Evolutionary conservation across 2,329 filamentous ascomycete species (phyloP), one percentile per base, ranked within the genome.

Genomic region (Hirsutella rhossiliensis): DNA sequence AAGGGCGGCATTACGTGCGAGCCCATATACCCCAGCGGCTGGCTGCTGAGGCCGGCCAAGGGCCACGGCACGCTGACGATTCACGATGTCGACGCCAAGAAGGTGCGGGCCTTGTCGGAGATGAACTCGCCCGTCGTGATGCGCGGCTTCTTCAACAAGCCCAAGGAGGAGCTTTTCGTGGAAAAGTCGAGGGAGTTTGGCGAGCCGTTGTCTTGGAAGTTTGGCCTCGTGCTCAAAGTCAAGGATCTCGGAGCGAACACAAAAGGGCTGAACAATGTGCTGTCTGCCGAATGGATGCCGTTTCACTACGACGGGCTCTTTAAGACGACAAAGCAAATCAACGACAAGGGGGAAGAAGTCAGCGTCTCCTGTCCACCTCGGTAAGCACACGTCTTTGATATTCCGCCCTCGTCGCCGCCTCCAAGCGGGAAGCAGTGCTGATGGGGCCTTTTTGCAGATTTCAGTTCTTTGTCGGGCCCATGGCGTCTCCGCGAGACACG

Each of bases 301-400:
- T 74, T 75, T 55, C 74, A 78, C 49, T 78, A 68, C 32, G 74
- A 78, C 41, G 75, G 74, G 0, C 56, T 76, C 27, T 78, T 76
- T 61, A 76, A 76, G 51, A 69, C 71, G 0, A 61, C 63, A 11
- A 68, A 68, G 42, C 53, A 62, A 18, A 55, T 45, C 0, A 57
- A 66, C 2, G 58, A 61, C 2, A 54, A 63, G 1, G 69, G 66
- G 0, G 61, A 63, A 6, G 64, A 63, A n/a, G 57, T 58, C n/a
- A 49, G 61, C 1, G 54, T 68, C 2, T 64, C 71, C 0, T 60
- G 53, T 4, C 67, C 71, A 3, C 72, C 72, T 0, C 62, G 51
- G 60, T 69, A 59, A 37, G 34, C n/a, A 17, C 5, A 5, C 3
- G 11, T 12, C 7, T 37, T 18, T 15, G n/a, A n/a, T 23, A 23